Base-by-base conservation (phyloP, 768 basidiomycete species). In the Piloderma croceum region DNA sequence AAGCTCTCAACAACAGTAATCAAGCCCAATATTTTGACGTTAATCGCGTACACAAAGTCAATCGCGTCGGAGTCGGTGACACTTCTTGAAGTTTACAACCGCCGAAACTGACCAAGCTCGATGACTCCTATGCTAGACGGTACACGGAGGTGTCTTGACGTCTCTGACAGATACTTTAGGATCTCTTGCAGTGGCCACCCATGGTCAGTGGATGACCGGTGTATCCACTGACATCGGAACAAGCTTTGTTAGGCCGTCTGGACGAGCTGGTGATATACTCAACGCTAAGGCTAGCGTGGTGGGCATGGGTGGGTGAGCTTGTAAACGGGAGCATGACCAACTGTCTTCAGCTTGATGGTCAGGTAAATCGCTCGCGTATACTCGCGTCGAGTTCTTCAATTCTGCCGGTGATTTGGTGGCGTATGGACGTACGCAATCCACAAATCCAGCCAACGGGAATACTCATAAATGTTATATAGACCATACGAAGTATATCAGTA, bases 401-500 rank as follows among this genome's bases (percentile, higher is more conserved):
- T 59, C 73, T 10, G 62, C 62, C 4, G 86, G 87, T 0, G 74
- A 82, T 31, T 59, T 90, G 13, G 81, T 90, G 4, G 88, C 88
- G 7, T 90, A 88, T 52, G 88, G 88, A 48, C 77, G 88, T 89
- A 53, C 53, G 83, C 67, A 21, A n/a, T n/a, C n/a, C n/a, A n/a
- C n/a, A n/a, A n/a, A n/a, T n/a, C n/a, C n/a, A n/a, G n/a, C n/a
- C n/a, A n/a, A n/a, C n/a, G n/a, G n/a, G n/a, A n/a, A 27, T 42
- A 23, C 48, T 15, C 6, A 11, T n/a, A 31, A 24, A 27, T 46
- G 24, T 40, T 37, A 18, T 36, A 2, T 43, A 90, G 88, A 81
- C 44, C 89, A 90, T 51, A 91, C 89, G 6, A 91, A 91, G 57
- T 90, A 87, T 47, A 66, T 90, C 42, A 87, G 85, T 11, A 85